Evolutionary conservation across 345 rosid species (phyloP).

Genomic region (Fremontodendron californicum): DNA sequence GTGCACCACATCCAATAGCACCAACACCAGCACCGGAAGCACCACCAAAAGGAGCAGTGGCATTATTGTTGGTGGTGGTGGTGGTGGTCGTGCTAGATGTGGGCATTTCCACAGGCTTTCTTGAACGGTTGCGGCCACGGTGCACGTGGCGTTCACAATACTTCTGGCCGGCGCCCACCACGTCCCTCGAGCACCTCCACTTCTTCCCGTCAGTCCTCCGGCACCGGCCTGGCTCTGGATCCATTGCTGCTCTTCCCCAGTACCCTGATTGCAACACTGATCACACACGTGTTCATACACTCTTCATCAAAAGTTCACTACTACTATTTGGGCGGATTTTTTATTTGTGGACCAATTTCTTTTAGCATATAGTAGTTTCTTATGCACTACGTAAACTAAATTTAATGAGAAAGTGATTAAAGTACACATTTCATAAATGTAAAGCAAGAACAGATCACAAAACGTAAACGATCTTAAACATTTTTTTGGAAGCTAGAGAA

Average conservation of each 20-base stretch:
- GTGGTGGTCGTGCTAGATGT: conserved; percentile 26
- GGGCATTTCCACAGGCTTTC: conserved; percentile 99
- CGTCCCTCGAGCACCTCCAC: too few relatives aligned
- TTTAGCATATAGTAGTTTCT: too few relatives aligned
- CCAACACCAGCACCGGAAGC: conserved; percentile 18
- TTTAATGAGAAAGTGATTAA: too few relatives aligned
- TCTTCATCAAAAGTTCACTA: neutral
- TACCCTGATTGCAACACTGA: conserved; percentile 61
- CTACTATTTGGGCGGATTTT: neutral
- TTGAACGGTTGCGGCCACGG: conserved; percentile 99
- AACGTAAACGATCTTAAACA: too few relatives aligned
- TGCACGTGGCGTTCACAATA: conserved; percentile 99
- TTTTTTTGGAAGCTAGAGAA: neutral
- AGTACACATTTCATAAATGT: neutral
- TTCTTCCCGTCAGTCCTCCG: conserved; percentile 96
- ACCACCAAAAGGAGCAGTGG: neutral
- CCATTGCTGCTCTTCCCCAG: conserved; percentile 81
- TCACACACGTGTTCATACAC: neutral
- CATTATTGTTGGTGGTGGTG: conserved; percentile 9
- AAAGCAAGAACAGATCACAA: neutral
- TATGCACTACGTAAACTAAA: too few relatives aligned
- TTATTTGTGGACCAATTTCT: too few relatives aligned
- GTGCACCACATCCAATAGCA: conserved; percentile 9
- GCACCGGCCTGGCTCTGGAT: conserved; percentile 97
- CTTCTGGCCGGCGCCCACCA: conserved; percentile 80